These are phyloP conservation scores for Oryza meridionalis DNA, from an alignment of 176 grass and related monocot species.

Conservation along the genomic window DNA sequence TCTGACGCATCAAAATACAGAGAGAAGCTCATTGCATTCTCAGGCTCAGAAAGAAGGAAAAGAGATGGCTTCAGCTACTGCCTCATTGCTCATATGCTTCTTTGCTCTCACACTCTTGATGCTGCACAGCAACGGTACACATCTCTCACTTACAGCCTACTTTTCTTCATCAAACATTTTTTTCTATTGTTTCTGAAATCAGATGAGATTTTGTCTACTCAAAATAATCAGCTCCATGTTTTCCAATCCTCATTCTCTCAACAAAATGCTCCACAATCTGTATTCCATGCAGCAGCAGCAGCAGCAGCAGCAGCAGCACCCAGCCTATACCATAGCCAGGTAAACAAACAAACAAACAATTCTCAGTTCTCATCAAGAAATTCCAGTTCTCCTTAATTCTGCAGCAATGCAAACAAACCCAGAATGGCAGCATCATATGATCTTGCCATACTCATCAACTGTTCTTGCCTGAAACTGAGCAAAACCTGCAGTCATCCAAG, in stretches of 20 bases:
- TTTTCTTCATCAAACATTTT: not conserved
- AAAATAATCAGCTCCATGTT: too few species aligned
- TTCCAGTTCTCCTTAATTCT: not conserved
- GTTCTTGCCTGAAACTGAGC: not conserved
- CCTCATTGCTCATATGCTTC: not conserved
- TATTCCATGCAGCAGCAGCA: not conserved
- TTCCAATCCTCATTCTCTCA: not conserved
- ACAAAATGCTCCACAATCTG: not conserved
- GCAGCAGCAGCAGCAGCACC: not conserved
- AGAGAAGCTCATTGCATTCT: not conserved
- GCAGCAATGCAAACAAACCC: not conserved
- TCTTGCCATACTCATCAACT: not conserved
- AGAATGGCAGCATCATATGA: not conserved
- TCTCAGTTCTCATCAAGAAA: not conserved
- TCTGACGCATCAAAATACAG: not conserved
- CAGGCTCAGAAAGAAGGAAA: not conserved
- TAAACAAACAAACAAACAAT: not conserved
- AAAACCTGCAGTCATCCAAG: slow-evolving; percentile 22
- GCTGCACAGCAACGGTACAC: slow-evolving; percentile 7
- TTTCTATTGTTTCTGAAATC: too few species aligned
- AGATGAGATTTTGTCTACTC: too few species aligned
- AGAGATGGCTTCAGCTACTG: slow-evolving; percentile 22
- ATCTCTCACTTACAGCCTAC: not conserved
- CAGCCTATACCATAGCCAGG: slow-evolving; percentile 6
- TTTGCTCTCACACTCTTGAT: slow-evolving; percentile 13